Conservation (phyloP, 2,329 filamentous ascomycete species). For the Sarocladiaceae sp. region DNA sequence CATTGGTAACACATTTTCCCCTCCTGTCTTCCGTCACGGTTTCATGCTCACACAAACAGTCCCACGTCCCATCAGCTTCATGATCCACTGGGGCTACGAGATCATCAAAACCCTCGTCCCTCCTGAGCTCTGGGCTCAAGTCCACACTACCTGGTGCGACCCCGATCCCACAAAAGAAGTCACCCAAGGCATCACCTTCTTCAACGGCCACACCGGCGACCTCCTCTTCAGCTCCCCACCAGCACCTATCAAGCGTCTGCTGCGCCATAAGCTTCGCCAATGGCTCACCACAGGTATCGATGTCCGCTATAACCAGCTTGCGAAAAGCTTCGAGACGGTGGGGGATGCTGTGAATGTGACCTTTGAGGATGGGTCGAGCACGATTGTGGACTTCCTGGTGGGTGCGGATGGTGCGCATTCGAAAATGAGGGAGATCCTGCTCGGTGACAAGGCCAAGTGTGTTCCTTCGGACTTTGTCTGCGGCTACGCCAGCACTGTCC, state of each 20-base stretch:
- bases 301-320: conserved; percentile 1
- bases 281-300: conserved; percentile 3
- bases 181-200: conserved; percentile 10
- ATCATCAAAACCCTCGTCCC: conserved; percentile 4
- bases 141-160: conserved; percentile 9
- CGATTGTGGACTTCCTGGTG: neutral
- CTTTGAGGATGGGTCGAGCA: conserved; percentile 1
- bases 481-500: conserved; percentile 8
- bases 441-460: neutral
- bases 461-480: conserved; percentile 5
- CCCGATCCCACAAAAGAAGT: neutral
- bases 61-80: conserved; percentile 10
- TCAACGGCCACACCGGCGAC: conserved; percentile 9
- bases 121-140: conserved; percentile 7
- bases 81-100: conserved; percentile 11
- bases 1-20: neutral
- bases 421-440: conserved; percentile 2
- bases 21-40: too few species aligned
- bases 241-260: conserved; percentile 2
- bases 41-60: neutral
- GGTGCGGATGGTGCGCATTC: neutral
- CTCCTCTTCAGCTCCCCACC: conserved; percentile 8
- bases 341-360: neutral
- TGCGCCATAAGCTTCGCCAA: conserved; percentile 7
- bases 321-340: neutral